Conservation (phyloP, 2,329 filamentous ascomycete species). For the Xylaria sp. region DNA sequence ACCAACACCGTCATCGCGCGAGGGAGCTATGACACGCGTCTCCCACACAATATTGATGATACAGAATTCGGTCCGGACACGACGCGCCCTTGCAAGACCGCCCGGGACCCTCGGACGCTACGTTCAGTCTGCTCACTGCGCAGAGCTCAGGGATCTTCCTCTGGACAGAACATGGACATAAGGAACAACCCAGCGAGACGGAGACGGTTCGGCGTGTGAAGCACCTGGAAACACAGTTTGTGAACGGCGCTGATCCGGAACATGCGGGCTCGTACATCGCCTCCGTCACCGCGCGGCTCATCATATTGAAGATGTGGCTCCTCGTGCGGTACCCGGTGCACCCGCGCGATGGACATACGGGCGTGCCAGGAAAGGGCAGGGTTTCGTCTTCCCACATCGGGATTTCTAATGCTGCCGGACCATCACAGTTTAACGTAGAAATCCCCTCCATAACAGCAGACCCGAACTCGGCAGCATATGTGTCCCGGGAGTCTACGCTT, state of each 20-base stretch:
- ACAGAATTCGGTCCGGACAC: constrained; percentile 52
- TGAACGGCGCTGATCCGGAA: constrained; percentile 42
- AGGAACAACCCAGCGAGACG: constrained; percentile 42
- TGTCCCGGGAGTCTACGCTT: constrained; percentile 49
- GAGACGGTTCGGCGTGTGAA: constrained; percentile 49
- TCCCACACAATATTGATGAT: constrained; percentile 62
- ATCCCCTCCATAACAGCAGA: not conserved
- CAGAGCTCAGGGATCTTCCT: constrained; percentile 49
- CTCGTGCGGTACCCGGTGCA: constrained; percentile 53
- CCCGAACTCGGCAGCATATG: not conserved
- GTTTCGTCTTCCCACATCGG: constrained; percentile 13
- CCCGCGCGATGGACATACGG: not conserved
- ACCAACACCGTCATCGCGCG: constrained; percentile 50
- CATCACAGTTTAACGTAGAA: not conserved
- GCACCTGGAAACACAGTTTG: constrained; percentile 47
- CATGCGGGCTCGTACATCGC: constrained; percentile 47
- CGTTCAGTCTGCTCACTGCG: constrained; percentile 48
- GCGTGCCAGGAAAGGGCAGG: not conserved
- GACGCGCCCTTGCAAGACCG: constrained; percentile 43
- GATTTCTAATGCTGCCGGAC: not conserved
- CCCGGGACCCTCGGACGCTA: constrained; percentile 48
- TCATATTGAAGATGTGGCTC: constrained; percentile 55
- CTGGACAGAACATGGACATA: constrained; percentile 44
- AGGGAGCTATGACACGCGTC: constrained; percentile 52
- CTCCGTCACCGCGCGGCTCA: constrained; percentile 48